phyloP scores from a whole-genome alignment of 257 asterid species.

The Przewalskia tangutica region DNA sequence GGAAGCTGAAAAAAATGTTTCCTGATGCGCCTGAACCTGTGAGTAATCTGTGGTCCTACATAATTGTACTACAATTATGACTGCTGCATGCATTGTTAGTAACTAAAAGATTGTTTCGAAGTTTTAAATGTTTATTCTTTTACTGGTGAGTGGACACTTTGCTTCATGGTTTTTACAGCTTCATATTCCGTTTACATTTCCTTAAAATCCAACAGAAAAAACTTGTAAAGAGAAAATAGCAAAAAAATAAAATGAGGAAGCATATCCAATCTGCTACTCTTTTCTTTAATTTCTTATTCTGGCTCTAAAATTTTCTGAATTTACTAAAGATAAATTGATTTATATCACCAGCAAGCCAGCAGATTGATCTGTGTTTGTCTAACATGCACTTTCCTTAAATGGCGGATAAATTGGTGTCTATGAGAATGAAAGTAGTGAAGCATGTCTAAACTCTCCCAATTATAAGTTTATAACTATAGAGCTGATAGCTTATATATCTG shows the following conservation, averaged over 20 bases:
- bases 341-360: not conserved
- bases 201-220: not conserved
- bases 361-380: not conserved
- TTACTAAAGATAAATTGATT: not conserved
- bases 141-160: not conserved
- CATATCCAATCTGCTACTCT: not conserved
- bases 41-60: constrained; percentile 18
- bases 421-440: not conserved
- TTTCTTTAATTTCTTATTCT: not conserved
- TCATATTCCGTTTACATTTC: not conserved
- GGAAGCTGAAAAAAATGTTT: constrained; percentile 77
- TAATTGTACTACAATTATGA: not conserved
- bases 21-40: constrained; percentile 84
- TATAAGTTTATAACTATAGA: not conserved
- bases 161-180: not conserved
- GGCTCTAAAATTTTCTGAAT: not conserved
- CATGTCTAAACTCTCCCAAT: not conserved
- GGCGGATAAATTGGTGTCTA: not conserved
- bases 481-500: not conserved
- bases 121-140: not conserved
- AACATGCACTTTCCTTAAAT: not conserved
- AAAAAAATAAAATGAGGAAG: not conserved
- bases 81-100: not conserved
- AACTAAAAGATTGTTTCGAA: not conserved
- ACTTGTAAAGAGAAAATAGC: not conserved